Conservation (phyloP, 225 moss, liverwort and hornwort species). For the Polytrichum commune region DNA sequence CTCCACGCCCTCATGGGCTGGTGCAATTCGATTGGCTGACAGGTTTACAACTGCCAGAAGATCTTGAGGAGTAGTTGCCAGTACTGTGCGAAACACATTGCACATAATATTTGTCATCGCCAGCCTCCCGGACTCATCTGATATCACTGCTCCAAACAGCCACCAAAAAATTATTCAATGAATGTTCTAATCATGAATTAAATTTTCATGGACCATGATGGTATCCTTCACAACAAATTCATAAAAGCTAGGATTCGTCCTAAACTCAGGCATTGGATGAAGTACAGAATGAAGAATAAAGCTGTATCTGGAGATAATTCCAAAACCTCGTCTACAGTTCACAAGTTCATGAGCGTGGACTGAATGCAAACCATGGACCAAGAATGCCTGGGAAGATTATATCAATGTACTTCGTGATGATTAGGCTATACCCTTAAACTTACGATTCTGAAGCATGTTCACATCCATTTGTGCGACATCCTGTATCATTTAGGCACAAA, state of each 20-base stretch:
- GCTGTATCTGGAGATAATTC: neutral
- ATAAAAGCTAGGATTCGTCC: neutral
- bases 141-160: conserved; percentile 63
- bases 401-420: neutral
- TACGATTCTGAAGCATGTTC: too few relatives aligned
- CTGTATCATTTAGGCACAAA: too few relatives aligned
- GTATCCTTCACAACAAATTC: neutral
- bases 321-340: neutral
- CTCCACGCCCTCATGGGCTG: conserved; percentile 96
- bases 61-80: conserved; percentile 78
- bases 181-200: too few relatives aligned
- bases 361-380: neutral
- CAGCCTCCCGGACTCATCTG: conserved; percentile 81
- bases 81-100: conserved; percentile 93
- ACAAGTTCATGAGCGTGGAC: neutral
- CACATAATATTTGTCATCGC: conserved; percentile 93
- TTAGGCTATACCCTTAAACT: too few relatives aligned
- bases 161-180: neutral
- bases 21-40: conserved; percentile 92
- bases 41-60: conserved; percentile 84
- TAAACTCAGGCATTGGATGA: neutral
- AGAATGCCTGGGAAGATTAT: neutral
- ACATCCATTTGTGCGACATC: too few relatives aligned
- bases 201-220: too few relatives aligned
- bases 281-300: neutral